Conservation (phyloP, 176 grass and related monocot species). For the Cenchrus americanus region DNA sequence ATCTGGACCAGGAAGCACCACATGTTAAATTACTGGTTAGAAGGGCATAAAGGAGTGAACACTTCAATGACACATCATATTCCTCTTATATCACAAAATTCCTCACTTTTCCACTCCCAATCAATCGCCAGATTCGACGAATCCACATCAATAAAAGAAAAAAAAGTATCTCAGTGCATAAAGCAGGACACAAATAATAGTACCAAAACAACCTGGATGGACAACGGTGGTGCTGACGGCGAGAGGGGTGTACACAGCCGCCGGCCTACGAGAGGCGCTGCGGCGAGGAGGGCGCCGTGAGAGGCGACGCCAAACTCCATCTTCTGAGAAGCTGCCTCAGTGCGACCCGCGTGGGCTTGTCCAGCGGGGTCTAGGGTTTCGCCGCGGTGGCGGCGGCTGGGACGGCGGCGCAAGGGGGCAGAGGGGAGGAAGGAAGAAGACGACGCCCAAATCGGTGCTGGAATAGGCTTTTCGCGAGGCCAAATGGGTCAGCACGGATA, state of each 20-base stretch:
- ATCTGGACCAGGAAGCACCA: conserved; percentile 50
- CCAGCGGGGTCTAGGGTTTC: conserved; percentile 48
- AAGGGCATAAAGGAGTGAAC: background rate
- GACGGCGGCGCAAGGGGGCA: background rate
- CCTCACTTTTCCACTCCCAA: conserved; percentile 15
- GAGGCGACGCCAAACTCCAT: conserved; percentile 52
- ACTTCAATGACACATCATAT: background rate
- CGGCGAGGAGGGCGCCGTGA: conserved; percentile 36
- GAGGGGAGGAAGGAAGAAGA: background rate
- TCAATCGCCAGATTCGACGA: background rate
- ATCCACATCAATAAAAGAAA: background rate
- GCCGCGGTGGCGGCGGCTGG: conserved; percentile 3
- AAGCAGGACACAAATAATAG: background rate
- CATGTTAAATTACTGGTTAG: background rate
- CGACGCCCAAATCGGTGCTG: conserved; percentile 23
- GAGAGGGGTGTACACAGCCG: background rate
- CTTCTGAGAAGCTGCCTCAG: background rate
- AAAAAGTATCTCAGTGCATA: background rate
- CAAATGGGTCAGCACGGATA: background rate
- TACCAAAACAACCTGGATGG: conserved; percentile 35
- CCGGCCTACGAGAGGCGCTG: conserved; percentile 22
- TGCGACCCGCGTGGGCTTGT: background rate
- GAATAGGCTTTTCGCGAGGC: background rate
- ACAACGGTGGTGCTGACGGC: conserved; percentile 25
- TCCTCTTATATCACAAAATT: background rate